phyloP scores from a whole-genome alignment of 306 rosid genomes.

The Trifolium dubium region DNA sequence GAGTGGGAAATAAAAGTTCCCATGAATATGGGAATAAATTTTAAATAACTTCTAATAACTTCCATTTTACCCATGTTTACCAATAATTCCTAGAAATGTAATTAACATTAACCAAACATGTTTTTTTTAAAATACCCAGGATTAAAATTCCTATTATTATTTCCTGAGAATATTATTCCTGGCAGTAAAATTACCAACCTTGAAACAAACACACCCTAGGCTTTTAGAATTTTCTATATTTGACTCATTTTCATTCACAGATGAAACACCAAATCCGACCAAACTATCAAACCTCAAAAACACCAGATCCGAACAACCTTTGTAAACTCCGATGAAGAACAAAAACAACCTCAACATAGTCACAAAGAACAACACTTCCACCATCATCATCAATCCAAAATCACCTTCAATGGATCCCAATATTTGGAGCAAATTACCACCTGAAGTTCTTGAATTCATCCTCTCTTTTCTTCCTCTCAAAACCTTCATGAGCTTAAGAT shows the following conservation, averaged over 20 bases:
- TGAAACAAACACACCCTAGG: too few species aligned
- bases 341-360: neutral
- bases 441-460: conserved; percentile 68
- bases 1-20: too few species aligned
- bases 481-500: conserved; percentile 62
- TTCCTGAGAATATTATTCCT: too few species aligned
- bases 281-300: neutral
- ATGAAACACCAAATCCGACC: conserved; percentile 21
- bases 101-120: too few species aligned
- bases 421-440: conserved; percentile 80
- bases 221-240: too few species aligned
- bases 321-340: conserved; percentile 40
- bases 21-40: too few species aligned
- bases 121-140: too few species aligned
- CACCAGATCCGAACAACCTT: neutral
- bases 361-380: neutral
- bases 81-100: too few species aligned
- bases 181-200: too few species aligned
- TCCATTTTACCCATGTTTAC: too few species aligned
- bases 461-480: conserved; percentile 79
- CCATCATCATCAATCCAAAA: conserved; percentile 2
- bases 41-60: too few species aligned
- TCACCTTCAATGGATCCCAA: conserved; percentile 65
- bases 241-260: neutral
- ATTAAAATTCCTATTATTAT: too few species aligned